These are phyloP conservation scores for Urostyla sp. DNA, from an alignment of 73 alveolate genomes.

Conservation along the genomic window DNA sequence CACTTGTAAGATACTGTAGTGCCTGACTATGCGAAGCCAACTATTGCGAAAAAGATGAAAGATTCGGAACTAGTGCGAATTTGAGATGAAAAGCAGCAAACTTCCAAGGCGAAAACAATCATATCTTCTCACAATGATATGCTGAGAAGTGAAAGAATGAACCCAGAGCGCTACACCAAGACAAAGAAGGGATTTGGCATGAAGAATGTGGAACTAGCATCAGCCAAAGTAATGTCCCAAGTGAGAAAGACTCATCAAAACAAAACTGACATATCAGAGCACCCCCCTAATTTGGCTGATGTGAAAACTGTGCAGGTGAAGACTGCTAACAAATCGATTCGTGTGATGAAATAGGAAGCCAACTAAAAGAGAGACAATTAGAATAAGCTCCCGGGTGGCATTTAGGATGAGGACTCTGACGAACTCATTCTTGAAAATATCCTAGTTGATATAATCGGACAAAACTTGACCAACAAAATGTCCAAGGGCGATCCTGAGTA, in stretches of 20 bases:
- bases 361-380: constrained; percentile 20
- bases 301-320: constrained; percentile 62
- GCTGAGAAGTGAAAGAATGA: constrained; percentile 62
- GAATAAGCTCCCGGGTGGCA: constrained; percentile 35
- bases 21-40: constrained; percentile 69
- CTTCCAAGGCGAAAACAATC: constrained; percentile 45
- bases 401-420: constrained; percentile 66
- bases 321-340: constrained; percentile 65
- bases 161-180: constrained; percentile 61
- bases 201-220: constrained; percentile 29
- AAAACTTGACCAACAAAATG: constrained; percentile 57
- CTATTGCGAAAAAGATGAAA: constrained; percentile 62
- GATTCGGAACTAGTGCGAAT: constrained; percentile 63
- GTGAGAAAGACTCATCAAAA: neutral
- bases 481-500: constrained; percentile 71
- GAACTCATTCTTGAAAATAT: constrained; percentile 61
- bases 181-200: constrained; percentile 29
- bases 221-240: constrained; percentile 50
- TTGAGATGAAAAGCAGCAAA: constrained; percentile 32
- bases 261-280: neutral
- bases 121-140: constrained; percentile 53
- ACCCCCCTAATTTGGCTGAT: constrained; percentile 42
- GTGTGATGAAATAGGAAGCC: constrained; percentile 65
- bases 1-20: constrained; percentile 30
- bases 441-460: constrained; percentile 59